These are phyloP conservation scores for Cryptococcus maquisensis DNA, from an alignment of 1,284 basidiomycete species.

Conservation along the genomic window DNA sequence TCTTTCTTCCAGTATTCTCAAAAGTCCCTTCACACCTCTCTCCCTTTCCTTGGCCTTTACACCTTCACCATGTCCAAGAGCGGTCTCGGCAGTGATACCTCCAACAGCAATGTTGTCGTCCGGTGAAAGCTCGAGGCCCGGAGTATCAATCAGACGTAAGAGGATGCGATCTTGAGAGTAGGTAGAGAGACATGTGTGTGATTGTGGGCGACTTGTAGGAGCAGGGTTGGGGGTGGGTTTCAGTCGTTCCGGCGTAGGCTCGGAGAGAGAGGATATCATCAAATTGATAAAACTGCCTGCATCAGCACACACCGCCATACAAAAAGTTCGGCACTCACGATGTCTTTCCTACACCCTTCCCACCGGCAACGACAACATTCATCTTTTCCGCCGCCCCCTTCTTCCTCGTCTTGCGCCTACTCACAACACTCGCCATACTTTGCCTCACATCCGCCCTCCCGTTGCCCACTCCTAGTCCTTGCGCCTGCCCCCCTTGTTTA, in stretches of 20 bases:
- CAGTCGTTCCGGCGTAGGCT: neutral
- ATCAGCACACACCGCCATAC: neutral
- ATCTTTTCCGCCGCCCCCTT: constrained; percentile 22
- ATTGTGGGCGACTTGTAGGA: neutral
- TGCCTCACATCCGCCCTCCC: neutral
- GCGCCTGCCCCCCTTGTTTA: neutral
- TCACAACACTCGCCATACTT: constrained; percentile 6
- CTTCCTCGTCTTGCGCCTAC: constrained; percentile 19
- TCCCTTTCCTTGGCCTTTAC: constrained; percentile 19
- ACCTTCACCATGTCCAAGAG: neutral
- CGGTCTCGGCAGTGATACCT: neutral
- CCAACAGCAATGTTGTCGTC: constrained; percentile 1
- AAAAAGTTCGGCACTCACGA: constrained; percentile 21
- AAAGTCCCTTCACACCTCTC: constrained; percentile 29
- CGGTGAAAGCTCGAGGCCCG: constrained; percentile 29
- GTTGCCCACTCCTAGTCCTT: neutral
- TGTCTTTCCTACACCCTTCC: constrained; percentile 38
- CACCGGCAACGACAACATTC: constrained; percentile 39
- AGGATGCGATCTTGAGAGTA: constrained; percentile 15
- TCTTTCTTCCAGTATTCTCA: constrained; percentile 36
- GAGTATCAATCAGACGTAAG: constrained; percentile 36
- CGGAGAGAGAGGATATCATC: constrained; percentile 9
- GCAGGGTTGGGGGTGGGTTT: neutral
- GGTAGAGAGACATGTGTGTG: constrained; percentile 7
- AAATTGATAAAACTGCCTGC: constrained; percentile 20